Conservation (phyloP, 768 basidiomycete genomes). For the Tremella yokohamensis region DNA sequence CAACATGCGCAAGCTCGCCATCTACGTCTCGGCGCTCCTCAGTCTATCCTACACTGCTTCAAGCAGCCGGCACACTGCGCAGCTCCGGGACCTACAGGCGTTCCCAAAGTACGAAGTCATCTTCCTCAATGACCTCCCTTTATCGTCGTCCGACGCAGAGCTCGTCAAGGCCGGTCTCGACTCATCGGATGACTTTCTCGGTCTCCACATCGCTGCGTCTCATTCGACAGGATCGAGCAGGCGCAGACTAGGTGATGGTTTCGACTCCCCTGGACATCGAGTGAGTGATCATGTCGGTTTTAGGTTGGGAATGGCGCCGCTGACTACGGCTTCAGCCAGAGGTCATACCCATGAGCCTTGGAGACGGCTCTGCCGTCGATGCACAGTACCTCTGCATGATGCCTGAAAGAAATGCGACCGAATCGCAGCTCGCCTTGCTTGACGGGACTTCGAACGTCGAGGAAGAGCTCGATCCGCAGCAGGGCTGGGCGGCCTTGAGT, state of each 20-base stretch:
- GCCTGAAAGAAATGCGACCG: constrained; percentile 28
- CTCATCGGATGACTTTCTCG: background rate
- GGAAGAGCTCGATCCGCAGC: constrained; percentile 31
- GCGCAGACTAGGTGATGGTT: too few relatives aligned
- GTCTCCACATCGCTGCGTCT: too few relatives aligned
- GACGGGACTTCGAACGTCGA: constrained; percentile 12
- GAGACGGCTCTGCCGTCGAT: background rate
- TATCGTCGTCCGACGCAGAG: constrained; percentile 36
- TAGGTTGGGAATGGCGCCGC: background rate
- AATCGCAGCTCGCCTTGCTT: constrained; percentile 20
- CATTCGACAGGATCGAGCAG: constrained; percentile 9
- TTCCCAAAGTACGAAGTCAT: constrained; percentile 46
- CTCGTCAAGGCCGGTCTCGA: background rate
- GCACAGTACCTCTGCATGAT: constrained; percentile 43
- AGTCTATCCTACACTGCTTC: constrained; percentile 9
- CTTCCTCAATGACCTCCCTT: constrained; percentile 45
- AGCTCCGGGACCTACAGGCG: constrained; percentile 39
- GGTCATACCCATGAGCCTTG: constrained; percentile 33
- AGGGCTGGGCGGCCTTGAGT: constrained; percentile 36
- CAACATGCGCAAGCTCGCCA: constrained; percentile 34
- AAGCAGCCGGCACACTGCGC: constrained; percentile 30
- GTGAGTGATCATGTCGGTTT: background rate
- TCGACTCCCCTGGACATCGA: too few relatives aligned
- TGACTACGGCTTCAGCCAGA: constrained; percentile 17
- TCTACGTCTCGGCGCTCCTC: constrained; percentile 32